A percentile compares a stretch with the other conserved stretches of the same genome.
These are phyloP conservation scores for Suillus plorans DNA, from an alignment of 768 basidiomycete species.

Conservation along the genomic window DNA sequence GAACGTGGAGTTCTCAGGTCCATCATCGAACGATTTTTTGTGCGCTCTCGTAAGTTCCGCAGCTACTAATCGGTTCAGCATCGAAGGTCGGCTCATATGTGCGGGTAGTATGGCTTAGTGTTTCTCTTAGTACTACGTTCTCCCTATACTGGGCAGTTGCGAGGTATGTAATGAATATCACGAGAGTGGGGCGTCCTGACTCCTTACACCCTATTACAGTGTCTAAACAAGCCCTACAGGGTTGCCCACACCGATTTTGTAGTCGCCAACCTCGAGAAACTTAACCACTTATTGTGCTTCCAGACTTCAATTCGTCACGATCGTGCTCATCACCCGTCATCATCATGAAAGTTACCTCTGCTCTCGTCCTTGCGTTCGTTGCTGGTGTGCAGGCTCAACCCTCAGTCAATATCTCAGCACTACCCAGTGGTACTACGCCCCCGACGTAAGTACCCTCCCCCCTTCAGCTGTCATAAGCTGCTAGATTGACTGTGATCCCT, in stretches of 20 bases:
- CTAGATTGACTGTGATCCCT: neutral
- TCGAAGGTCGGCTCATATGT: neutral
- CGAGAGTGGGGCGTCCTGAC: neutral
- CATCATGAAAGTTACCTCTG: constrained; percentile 3
- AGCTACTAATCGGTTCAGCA: neutral
- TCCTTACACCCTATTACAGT: neutral
- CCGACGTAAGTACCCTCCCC: neutral
- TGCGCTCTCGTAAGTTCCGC: neutral
- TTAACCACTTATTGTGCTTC: neutral
- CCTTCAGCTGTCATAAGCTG: neutral
- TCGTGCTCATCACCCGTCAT: neutral
- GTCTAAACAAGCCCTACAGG: no score
- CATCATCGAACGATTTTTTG: neutral
- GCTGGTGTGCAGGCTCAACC: neutral
- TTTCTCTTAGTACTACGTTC: no score
- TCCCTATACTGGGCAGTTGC: neutral
- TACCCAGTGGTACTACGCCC: neutral
- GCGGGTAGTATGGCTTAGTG: no score
- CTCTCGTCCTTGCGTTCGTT: neutral
- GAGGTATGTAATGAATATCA: neutral
- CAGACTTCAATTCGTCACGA: neutral
- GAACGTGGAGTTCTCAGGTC: neutral
- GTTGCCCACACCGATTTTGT: neutral
- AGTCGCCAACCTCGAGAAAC: neutral
- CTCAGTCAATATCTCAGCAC: neutral